Evolutionary conservation across 352 stramenopile genomes (phyloP).

Genomic region (Pythium aristosporum): DNA sequence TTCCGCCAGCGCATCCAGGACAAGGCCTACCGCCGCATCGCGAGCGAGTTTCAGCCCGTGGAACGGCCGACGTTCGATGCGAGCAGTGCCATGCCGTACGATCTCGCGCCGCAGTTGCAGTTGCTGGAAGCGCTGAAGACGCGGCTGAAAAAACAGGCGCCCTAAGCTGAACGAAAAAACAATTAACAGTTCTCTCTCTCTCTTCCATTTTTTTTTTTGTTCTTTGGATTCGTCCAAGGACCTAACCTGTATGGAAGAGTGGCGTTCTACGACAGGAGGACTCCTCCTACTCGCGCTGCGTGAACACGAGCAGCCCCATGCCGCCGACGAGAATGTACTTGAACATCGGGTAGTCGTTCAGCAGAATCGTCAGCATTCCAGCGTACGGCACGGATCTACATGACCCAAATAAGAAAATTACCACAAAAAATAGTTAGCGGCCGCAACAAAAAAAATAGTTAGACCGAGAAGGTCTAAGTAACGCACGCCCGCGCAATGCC

Average conservation of each 20-base stretch:
- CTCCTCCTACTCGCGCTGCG: slow-evolving; percentile 76
- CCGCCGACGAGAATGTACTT: slow-evolving; percentile 88
- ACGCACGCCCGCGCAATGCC: slow-evolving; percentile 92
- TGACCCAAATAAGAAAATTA: background rate
- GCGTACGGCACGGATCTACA: slow-evolving; percentile 94
- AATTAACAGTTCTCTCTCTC: too few species aligned
- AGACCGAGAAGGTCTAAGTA: slow-evolving; percentile 11
- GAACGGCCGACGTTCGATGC: slow-evolving; percentile 24
- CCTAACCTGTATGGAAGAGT: too few species aligned
- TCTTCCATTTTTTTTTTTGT: background rate
- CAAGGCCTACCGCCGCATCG: slow-evolving; percentile 30
- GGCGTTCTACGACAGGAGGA: too few species aligned
- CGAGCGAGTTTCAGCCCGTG: slow-evolving; percentile 24
- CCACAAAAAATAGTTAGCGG: background rate
- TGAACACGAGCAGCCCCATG: slow-evolving; percentile 83
- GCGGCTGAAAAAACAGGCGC: slow-evolving; percentile 1
- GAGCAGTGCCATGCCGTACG: slow-evolving; percentile 18
- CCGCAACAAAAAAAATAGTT: too few species aligned
- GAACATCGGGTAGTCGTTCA: slow-evolving; percentile 98
- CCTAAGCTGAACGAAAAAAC: background rate
- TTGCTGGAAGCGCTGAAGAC: slow-evolving; percentile 14
- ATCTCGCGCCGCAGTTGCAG: slow-evolving; percentile 13
- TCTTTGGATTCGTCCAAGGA: background rate
- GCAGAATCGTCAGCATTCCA: slow-evolving; percentile 98
- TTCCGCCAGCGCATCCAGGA: slow-evolving; percentile 30